phyloP scores from a whole-genome alignment of 805 yeast species.

The Blastobotrys robertii region DNA sequence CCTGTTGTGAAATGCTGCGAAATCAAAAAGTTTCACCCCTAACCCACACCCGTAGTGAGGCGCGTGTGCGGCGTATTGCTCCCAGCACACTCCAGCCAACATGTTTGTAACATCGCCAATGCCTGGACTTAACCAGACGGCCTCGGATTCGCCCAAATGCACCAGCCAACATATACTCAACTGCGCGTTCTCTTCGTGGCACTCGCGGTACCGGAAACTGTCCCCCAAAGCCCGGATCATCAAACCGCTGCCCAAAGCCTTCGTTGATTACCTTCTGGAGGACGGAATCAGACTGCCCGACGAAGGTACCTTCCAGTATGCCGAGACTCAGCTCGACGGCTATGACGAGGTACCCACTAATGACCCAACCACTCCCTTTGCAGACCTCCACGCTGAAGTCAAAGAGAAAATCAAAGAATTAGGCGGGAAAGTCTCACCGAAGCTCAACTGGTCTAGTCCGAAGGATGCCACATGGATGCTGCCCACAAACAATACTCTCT shows the following conservation, averaged over 20 bases:
- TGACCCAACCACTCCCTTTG: constrained; percentile 44
- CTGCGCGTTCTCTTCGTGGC: constrained; percentile 56
- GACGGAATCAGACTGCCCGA: constrained; percentile 66
- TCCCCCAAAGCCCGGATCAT: constrained; percentile 44
- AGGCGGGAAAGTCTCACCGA: constrained; percentile 65
- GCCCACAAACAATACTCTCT: constrained; percentile 64
- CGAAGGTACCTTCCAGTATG: constrained; percentile 41
- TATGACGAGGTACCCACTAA: constrained; percentile 17
- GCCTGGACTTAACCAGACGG: no score
- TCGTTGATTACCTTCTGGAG: constrained; percentile 48
- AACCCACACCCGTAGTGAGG: no score
- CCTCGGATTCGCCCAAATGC: no score
- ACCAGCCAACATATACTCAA: constrained; percentile 32
- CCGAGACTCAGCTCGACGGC: constrained; percentile 27
- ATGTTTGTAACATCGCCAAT: no score
- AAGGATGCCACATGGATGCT: constrained; percentile 90
- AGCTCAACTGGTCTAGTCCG: constrained; percentile 96
- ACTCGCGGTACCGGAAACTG: constrained; percentile 37
- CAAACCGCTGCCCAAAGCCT: constrained; percentile 47
- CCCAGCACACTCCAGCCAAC: no score
- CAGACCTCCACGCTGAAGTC: constrained; percentile 49
- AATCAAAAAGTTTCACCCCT: background rate
- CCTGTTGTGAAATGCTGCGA: background rate
- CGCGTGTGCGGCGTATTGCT: no score
- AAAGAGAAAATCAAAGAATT: constrained; percentile 35